phyloP scores from a whole-genome alignment of 768 basidiomycete species.

The Glaciozyma antarctica region DNA sequence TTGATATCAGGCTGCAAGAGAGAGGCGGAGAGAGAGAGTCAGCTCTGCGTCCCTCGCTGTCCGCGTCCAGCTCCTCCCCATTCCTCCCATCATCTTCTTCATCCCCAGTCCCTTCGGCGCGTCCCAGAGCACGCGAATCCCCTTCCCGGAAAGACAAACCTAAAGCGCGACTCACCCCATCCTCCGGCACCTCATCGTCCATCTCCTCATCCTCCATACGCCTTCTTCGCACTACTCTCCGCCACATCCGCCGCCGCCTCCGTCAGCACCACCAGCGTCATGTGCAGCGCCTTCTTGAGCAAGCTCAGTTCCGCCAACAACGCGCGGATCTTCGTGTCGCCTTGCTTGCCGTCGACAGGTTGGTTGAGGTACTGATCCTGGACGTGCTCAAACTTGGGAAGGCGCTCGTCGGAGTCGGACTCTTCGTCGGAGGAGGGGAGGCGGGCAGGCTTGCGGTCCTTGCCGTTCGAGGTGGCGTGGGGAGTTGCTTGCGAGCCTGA shows the following conservation, averaged over 20 bases:
- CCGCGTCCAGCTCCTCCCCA: background rate
- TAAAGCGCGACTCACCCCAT: constrained; percentile 11
- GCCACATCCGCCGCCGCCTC: constrained; percentile 30
- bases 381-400: background rate
- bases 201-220: constrained; percentile 1
- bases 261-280: constrained; percentile 7
- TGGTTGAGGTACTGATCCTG: constrained; percentile 18
- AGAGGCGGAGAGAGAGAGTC: background rate
- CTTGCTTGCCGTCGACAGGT: constrained; percentile 14
- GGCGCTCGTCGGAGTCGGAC: background rate
- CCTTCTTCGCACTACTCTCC: constrained; percentile 11
- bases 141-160: background rate
- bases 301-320: background rate
- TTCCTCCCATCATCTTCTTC: too few species aligned
- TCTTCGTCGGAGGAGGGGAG: background rate
- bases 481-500: too few species aligned
- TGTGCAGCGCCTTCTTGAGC: background rate
- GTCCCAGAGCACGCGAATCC: background rate
- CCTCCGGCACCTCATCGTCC: constrained; percentile 9
- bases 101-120: too few species aligned
- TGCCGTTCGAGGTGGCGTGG: background rate
- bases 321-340: constrained; percentile 3
- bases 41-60: background rate
- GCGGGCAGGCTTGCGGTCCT: background rate
- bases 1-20: constrained; percentile 7